Percentiles rank a stretch among this genome's conserved stretches.
Evolutionary conservation across 768 basidiomycete genomes (phyloP).

Genomic region (Boletellus emodensis): DNA sequence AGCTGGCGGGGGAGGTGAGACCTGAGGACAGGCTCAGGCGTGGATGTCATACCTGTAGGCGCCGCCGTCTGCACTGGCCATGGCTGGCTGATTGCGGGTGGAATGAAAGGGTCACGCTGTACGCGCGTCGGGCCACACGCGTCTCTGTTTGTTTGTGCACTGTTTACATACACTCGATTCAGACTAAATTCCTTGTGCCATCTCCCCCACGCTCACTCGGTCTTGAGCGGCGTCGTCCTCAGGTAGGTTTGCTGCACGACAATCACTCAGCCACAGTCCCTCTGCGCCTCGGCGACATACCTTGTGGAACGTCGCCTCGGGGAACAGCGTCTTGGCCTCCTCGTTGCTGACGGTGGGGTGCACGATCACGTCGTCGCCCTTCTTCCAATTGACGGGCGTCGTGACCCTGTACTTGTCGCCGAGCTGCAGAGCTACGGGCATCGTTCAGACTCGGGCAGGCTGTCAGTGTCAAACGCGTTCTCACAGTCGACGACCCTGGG

Average conservation of each 20-base stretch:
- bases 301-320: constrained; percentile 73
- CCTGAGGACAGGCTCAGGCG: constrained; percentile 15
- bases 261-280: neutral
- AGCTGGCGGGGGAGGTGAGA: constrained; percentile 48
- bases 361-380: constrained; percentile 91
- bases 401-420: constrained; percentile 82
- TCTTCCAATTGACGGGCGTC: constrained; percentile 94
- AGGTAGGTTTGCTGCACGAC: constrained; percentile 66
- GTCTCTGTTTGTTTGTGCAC: constrained; percentile 25
- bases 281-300: constrained; percentile 36
- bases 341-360: constrained; percentile 80
- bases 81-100: constrained; percentile 29
- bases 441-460: constrained; percentile 26
- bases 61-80: constrained; percentile 81
- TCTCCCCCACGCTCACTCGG: constrained; percentile 9
- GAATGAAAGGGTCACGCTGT: constrained; percentile 16
- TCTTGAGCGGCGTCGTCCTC: constrained; percentile 64
- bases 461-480: constrained; percentile 30
- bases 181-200: constrained; percentile 2
- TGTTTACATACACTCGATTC: constrained; percentile 16
- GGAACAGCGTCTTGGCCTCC: constrained; percentile 90
- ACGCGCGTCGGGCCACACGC: constrained; percentile 30
- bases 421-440: constrained; percentile 67
- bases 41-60: constrained; percentile 58
- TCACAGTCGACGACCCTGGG: constrained; percentile 69